Base-by-base conservation (phyloP, 2,329 filamentous ascomycete genomes). In the Aspergillus sp. region DNA sequence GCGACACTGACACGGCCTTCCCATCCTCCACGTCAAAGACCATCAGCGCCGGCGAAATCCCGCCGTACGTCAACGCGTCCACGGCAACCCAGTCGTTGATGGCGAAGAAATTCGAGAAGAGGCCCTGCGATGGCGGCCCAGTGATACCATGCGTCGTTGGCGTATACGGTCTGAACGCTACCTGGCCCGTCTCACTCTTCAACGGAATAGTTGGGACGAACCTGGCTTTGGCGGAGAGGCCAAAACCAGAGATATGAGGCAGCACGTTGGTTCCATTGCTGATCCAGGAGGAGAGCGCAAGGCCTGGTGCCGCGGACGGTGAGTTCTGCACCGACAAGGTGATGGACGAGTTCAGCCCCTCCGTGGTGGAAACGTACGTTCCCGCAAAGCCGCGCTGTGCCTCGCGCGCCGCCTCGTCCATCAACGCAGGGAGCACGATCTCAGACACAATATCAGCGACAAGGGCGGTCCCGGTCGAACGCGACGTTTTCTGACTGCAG, bases 221-320 rank as follows among this genome's bases (percentile, higher is more conserved):
- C 13, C 61, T 45, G n/a, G 60, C 50, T 9, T 48, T 45, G 9
- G 45, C 19, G 3, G 42, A n/a, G 13, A 52, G 17, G 11, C 52
- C 50, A 14, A 50, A 49, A 2, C 9, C 13, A 4, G 52, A 13
- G 9, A 59, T 13, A 0, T 45, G 4, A 4, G 45, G 46, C n/a
- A 61, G 57, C n/a, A 69, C 50, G 46, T 71, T 57, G 0, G 63
- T 68, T 0, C 64, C 60, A 29, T 71, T 70, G 46, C 58, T 64
- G 31, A 70, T 61, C 62, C 62, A 73, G 2, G 53, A 52, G 5
- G 58, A 55, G 14, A 73, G 58, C 1, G 48, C 50, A 1, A 71
- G 55, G 3, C 67, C 67, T 5, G 62, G 63, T 4, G 56, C 16
- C 16, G 4, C 16, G 6, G n/a, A 17, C 5, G 40, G 40, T 6